Evolutionary conservation across 768 basidiomycete species (phyloP).

Genomic region (Tylopilus intermedius): DNA sequence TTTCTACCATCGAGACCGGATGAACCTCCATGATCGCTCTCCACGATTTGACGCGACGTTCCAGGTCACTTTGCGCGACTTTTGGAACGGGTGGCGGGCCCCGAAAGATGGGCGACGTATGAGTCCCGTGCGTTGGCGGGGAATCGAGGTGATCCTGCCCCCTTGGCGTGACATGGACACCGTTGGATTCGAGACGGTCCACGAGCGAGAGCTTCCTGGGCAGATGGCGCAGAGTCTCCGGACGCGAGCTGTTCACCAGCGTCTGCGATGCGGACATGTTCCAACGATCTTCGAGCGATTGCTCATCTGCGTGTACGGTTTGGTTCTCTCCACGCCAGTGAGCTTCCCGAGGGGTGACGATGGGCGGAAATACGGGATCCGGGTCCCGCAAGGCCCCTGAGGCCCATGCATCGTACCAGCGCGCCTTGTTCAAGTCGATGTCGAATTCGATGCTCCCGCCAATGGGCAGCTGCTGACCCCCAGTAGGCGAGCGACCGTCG

Average conservation of each 20-base stretch:
- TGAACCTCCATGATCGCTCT: slow-evolving; percentile 49
- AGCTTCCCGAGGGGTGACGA: slow-evolving; percentile 33
- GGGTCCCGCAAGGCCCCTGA: slow-evolving; percentile 45
- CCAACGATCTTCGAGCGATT: slow-evolving; percentile 33
- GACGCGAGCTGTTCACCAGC: slow-evolving; percentile 12
- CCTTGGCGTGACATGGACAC: slow-evolving; percentile 35
- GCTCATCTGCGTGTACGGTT: slow-evolving; percentile 40
- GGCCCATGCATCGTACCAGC: slow-evolving; percentile 75
- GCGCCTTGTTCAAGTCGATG: slow-evolving; percentile 67
- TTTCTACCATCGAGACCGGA: slow-evolving; percentile 43
- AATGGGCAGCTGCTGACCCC: slow-evolving; percentile 49
- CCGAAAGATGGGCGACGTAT: slow-evolving; percentile 51
- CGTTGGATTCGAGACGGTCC: slow-evolving; percentile 51
- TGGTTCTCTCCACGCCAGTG: slow-evolving; percentile 51
- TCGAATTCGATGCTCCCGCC: slow-evolving; percentile 84
- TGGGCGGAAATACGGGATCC: slow-evolving; percentile 36
- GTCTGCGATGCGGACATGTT: slow-evolving; percentile 25
- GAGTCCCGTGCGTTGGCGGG: slow-evolving; percentile 25
- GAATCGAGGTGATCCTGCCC: slow-evolving; percentile 9
- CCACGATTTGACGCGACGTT: slow-evolving; percentile 62
- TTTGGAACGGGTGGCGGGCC: slow-evolving; percentile 54
- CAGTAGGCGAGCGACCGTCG: slow-evolving; percentile 35
- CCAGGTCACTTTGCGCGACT: slow-evolving; percentile 48
- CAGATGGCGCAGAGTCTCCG: slow-evolving; percentile 42
- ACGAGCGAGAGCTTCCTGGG: slow-evolving; percentile 68